A percentile compares a stretch with the other conserved stretches of the same genome.
phyloP scores from a whole-genome alignment of 352 stramenopile species.

The Peronospora farinosa region DNA sequence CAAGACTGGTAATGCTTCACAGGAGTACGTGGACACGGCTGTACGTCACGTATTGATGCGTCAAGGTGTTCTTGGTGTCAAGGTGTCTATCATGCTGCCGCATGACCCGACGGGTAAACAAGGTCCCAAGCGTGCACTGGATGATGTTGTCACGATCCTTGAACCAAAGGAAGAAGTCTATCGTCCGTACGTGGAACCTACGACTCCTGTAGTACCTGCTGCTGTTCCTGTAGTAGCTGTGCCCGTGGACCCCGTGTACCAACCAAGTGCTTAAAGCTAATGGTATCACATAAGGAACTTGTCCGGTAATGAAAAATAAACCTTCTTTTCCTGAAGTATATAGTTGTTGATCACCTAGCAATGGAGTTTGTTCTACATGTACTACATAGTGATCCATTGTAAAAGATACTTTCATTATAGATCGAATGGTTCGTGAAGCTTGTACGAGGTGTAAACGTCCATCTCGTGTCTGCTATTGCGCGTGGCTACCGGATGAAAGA shows the following conservation, averaged over 20 bases:
- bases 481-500: constrained; percentile 24
- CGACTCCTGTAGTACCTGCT: constrained; percentile 40
- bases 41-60: constrained; percentile 99
- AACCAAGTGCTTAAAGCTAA: constrained; percentile 50
- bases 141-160: constrained; percentile 98
- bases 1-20: constrained; percentile 97
- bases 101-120: constrained; percentile 96
- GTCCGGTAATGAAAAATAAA: constrained; percentile 15
- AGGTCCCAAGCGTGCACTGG: constrained; percentile 95
- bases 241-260: constrained; percentile 40
- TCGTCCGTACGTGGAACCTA: constrained; percentile 78
- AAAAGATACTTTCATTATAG: too few relatives aligned
- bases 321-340: constrained; percentile 33
- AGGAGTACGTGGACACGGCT: constrained; percentile 98
- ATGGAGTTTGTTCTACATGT: too few relatives aligned
- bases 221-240: constrained; percentile 25
- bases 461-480: constrained; percentile 54
- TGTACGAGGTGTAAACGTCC: constrained; percentile 45
- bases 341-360: background rate
- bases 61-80: constrained; percentile 99
- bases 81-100: constrained; percentile 98
- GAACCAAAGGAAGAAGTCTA: constrained; percentile 97
- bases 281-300: constrained; percentile 17
- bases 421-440: constrained; percentile 25
- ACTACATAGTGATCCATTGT: too few relatives aligned